These are phyloP conservation scores for Exophiala aquamarina DNA, from an alignment of 2,329 filamentous ascomycete genomes.

Conservation along the genomic window DNA sequence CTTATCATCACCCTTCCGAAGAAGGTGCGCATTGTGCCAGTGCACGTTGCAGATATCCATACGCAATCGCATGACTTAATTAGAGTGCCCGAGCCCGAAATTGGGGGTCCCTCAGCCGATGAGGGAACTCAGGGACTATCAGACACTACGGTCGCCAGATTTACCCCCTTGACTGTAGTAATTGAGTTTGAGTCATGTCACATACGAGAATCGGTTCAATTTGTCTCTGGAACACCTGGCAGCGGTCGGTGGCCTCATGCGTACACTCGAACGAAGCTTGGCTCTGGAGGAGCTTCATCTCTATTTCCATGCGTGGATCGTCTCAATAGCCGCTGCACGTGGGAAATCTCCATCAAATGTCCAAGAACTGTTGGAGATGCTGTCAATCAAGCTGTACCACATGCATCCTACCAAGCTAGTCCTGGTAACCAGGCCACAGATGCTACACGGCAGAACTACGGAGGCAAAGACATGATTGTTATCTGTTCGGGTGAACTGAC, in stretches of 20 bases:
- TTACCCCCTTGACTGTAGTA: constrained; percentile 61
- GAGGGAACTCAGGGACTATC: constrained; percentile 36
- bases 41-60: constrained; percentile 63
- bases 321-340: constrained; percentile 74
- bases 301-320: constrained; percentile 95
- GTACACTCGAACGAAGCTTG: constrained; percentile 79
- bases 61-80: constrained; percentile 50
- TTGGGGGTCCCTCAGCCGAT: constrained; percentile 32
- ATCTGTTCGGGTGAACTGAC: constrained; percentile 87
- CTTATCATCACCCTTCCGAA: constrained; percentile 61
- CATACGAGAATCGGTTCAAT: constrained; percentile 85
- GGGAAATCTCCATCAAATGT: constrained; percentile 84
- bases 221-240: constrained; percentile 77
- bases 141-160: constrained; percentile 47
- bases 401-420: constrained; percentile 3
- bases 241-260: constrained; percentile 86
- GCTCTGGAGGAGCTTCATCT: constrained; percentile 76
- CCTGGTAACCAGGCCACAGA: constrained; percentile 11
- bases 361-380: constrained; percentile 83
- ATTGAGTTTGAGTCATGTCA: constrained; percentile 77
- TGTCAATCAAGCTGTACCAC: constrained; percentile 33
- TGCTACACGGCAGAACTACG: constrained; percentile 18
- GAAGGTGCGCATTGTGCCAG: constrained; percentile 34
- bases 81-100: constrained; percentile 39
- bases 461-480: constrained; percentile 70